These are phyloP conservation scores for Priceomyces haplophilus DNA, from an alignment of 805 yeast genomes.

Conservation along the genomic window DNA sequence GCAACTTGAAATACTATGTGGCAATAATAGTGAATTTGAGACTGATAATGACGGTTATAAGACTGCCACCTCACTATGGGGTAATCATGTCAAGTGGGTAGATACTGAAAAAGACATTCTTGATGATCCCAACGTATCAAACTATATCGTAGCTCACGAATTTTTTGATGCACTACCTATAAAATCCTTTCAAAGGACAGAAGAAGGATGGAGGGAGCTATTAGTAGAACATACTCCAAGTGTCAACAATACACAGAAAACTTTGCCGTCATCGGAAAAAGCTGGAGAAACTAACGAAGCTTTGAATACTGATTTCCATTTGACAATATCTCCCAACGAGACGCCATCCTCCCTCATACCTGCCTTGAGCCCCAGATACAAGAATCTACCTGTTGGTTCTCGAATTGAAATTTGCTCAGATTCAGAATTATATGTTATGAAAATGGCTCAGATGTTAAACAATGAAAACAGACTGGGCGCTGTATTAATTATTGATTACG, in stretches of 20 bases:
- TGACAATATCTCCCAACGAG: conserved; percentile 55
- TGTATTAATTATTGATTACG: conserved; percentile 75
- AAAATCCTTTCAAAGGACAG: conserved; percentile 58
- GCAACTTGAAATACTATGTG: conserved; percentile 54
- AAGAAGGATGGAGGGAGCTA: conserved; percentile 76
- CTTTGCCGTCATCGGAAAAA: conserved; percentile 18
- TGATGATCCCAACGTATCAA: conserved; percentile 33
- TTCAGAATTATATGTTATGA: conserved; percentile 54
- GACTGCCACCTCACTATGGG: conserved; percentile 46
- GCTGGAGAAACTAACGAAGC: conserved; percentile 7
- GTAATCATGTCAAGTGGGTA: conserved; percentile 54
- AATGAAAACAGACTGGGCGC: conserved; percentile 50
- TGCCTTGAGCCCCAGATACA: conserved; percentile 46
- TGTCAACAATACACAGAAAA: conserved; percentile 33
- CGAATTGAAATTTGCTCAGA: conserved; percentile 75
- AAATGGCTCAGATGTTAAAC: conserved; percentile 49
- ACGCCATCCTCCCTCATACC: conserved; percentile 65
- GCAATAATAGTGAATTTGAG: conserved; percentile 16
- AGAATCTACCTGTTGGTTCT: conserved; percentile 51
- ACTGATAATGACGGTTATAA: conserved; percentile 31
- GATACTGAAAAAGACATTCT: conserved; percentile 52
- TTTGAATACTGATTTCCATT: conserved; percentile 45
- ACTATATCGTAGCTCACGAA: conserved; percentile 77
- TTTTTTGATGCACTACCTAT: conserved; percentile 86
- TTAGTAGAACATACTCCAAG: conserved; percentile 55